Evolutionary conservation across 2,329 filamentous ascomycete genomes (phyloP).

Genomic region (Trichoderma sp.): DNA sequence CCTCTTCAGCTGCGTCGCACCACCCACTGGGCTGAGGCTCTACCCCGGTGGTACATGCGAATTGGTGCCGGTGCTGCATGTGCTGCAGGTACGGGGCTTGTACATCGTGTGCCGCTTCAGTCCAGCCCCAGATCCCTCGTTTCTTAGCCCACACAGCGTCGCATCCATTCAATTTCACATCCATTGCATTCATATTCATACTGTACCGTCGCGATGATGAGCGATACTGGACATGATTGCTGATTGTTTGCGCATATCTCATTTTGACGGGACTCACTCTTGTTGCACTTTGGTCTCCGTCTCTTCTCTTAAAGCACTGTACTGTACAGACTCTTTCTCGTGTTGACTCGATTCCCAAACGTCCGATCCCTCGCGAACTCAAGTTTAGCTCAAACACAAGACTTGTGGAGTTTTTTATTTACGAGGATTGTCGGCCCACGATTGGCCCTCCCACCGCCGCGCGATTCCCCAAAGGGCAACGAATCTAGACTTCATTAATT

Average conservation of each 20-base stretch:
- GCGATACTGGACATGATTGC: not conserved
- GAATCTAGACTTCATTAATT: not conserved
- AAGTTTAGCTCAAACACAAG: not conserved
- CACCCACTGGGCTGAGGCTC: not conserved
- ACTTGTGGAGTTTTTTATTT: not conserved
- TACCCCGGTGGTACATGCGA: not conserved
- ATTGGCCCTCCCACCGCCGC: not conserved
- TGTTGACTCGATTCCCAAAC: not conserved
- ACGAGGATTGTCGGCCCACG: not conserved
- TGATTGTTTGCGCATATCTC: not conserved
- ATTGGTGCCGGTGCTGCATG: not conserved
- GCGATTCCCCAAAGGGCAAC: not conserved
- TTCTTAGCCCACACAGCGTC: not conserved
- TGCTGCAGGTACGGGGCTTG: not conserved
- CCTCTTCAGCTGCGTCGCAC: not conserved
- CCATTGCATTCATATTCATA: not conserved
- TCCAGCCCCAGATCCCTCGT: not conserved
- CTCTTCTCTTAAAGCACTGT: not conserved
- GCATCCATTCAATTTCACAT: not conserved
- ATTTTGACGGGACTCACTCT: not conserved
- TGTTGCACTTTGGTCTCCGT: not conserved
- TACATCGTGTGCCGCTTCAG: not conserved
- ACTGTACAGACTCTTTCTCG: not conserved
- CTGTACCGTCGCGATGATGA: not conserved
- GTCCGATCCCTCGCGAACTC: not conserved